Evolutionary conservation across 2,329 filamentous ascomycete genomes (phyloP).

Genomic region (Paraphoma chrysanthemicola): DNA sequence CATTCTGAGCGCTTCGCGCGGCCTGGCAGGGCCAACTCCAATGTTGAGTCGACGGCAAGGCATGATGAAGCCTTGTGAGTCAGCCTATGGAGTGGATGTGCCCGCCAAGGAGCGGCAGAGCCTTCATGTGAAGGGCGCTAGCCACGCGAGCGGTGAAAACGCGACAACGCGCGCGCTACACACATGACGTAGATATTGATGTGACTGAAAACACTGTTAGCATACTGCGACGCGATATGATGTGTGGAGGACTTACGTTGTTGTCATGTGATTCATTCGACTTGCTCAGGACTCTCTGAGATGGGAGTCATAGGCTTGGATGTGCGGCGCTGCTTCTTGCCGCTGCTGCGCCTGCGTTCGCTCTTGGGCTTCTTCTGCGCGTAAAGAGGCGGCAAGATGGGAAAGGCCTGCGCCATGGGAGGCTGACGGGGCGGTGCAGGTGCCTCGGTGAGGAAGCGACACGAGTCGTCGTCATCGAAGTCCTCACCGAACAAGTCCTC

Average conservation of each 20-base stretch:
- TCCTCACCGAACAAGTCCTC: constrained; percentile 51
- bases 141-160: constrained; percentile 4
- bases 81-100: neutral
- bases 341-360: constrained; percentile 49
- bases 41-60: neutral
- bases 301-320: constrained; percentile 54
- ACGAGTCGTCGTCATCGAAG: constrained; percentile 39
- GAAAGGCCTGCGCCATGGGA: constrained; percentile 44
- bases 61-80: constrained; percentile 1
- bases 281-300: constrained; percentile 48
- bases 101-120: constrained; percentile 1
- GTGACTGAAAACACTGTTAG: constrained; percentile 12
- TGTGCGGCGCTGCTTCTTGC: constrained; percentile 47
- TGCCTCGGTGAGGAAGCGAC: constrained; percentile 47
- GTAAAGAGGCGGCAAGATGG: constrained; percentile 49
- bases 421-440: constrained; percentile 49
- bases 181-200: constrained; percentile 14
- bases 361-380: constrained; percentile 50
- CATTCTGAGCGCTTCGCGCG: constrained; percentile 1
- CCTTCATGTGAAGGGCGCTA: constrained; percentile 14
- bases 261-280: constrained; percentile 38
- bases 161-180: constrained; percentile 16
- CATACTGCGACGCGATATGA: constrained; percentile 4
- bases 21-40: neutral
- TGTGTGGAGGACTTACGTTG: constrained; percentile 7